Percentiles rank a stretch among this genome's conserved stretches.
Evolutionary conservation across 495 filamentous ascomycete genomes (phyloP).

Genomic region (Hyaloscypha hepaticicola): DNA sequence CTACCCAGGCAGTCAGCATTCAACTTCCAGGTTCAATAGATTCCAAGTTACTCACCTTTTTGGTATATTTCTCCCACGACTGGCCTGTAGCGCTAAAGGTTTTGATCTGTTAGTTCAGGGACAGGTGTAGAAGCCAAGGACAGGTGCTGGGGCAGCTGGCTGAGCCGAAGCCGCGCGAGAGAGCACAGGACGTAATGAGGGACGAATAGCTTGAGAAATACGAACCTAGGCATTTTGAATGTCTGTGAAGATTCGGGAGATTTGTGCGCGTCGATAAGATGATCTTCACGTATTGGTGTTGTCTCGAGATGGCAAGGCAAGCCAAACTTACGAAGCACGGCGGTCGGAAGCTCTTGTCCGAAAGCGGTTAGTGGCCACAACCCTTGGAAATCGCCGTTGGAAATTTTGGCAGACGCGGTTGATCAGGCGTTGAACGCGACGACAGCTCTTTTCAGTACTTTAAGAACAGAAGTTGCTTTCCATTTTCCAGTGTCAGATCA

Average conservation of each 20-base stretch:
- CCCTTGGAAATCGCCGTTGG: constrained; percentile 6
- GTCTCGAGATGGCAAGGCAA: constrained; percentile 21
- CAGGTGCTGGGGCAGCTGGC: background rate
- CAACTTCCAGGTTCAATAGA: background rate
- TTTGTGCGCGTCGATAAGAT: background rate
- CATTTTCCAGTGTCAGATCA: constrained; percentile 1
- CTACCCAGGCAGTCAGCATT: constrained; percentile 13
- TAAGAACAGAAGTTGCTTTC: constrained; percentile 2
- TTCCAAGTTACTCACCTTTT: constrained; percentile 47
- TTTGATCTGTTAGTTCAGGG: background rate
- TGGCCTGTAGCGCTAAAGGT: constrained; percentile 88
- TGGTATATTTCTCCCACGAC: constrained; percentile 98
- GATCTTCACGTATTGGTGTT: constrained; percentile 5
- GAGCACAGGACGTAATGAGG: background rate
- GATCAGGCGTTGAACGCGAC: constrained; percentile 24
- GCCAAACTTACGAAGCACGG: constrained; percentile 13
- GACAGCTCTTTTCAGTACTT: constrained; percentile 1
- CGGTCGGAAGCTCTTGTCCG: background rate
- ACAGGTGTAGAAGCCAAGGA: background rate
- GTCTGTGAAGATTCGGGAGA: background rate
- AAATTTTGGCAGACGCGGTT: constrained; percentile 24
- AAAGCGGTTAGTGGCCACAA: constrained; percentile 7
- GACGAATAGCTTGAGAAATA: background rate
- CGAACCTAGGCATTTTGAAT: constrained; percentile 21
- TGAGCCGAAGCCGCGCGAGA: too few relatives aligned